Base-by-base conservation (phyloP, 73 alveolate species). In the Chromera velia region DNA sequence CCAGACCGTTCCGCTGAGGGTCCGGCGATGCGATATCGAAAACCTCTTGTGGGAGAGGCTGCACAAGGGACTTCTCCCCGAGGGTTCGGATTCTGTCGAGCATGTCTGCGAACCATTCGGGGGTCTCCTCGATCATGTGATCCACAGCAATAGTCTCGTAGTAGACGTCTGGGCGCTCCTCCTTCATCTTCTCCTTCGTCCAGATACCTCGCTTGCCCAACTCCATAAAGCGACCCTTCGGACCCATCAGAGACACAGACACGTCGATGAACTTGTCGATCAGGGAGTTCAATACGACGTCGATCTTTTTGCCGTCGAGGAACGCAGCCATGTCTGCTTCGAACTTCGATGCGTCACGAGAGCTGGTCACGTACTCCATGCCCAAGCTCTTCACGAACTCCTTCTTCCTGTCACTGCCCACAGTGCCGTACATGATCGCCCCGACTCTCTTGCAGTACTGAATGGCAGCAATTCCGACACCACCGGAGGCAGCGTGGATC, bases 191-290 rank as follows among this genome's bases (percentile, higher is more conserved):
- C 32, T 69, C 73, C 31, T n/a, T 24, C 7, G 80, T 70, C 86
- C 86, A 79, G 19, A 79, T 79, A 49, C 80, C 74, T 0, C 86
- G 86, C 48, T 79, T 79, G 19, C 86, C 86, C 19, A 79, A 47
- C 80, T 79, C 86, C n/a, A 77, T 33, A 31, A 77, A 77, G 46
- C 19, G 28, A n/a, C 84, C 84, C n/a, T 46, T 46, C 1, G 9
- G 68, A 26, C 27, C 68, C 9, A 77, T n/a, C 33, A 77, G 68
- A 0, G 28, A 17, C 28, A 67, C 26, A 27, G 84, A 77, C 18
- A 72, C 76, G n/a, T 64, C 72, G 32, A 77, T 77, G 72, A 66
- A 77, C 63, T 77, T 28, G 40, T 77, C 84, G 32, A 75, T 77
- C 28, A 77, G 84, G 75, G 72, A 34, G 32, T 77, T 77, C 32